These are phyloP conservation scores for Aegilops sharonensis DNA, from an alignment of 176 grass and related monocot species.

Conservation along the genomic window DNA sequence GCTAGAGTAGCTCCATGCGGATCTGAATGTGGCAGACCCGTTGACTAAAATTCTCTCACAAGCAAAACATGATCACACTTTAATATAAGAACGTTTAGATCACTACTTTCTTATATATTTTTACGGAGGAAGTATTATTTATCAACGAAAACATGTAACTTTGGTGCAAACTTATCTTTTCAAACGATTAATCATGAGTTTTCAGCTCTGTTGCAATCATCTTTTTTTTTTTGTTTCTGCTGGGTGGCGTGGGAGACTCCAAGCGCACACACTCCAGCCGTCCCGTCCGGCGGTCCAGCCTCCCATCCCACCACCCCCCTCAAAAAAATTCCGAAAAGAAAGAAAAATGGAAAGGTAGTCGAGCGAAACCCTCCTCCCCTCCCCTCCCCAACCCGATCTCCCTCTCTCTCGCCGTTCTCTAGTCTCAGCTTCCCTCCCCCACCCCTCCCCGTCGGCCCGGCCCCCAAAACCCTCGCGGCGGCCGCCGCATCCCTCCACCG, in stretches of 20 bases:
- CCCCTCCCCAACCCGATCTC: slow-evolving; percentile 41
- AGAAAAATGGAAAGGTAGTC: not conserved
- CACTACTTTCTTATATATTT: no score
- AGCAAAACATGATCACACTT: no score
- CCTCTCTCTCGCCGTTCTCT: slow-evolving; percentile 28
- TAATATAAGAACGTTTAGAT: no score
- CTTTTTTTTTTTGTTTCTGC: not conserved
- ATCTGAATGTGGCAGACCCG: no score
- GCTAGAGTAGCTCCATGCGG: no score
- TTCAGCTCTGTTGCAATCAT: not conserved
- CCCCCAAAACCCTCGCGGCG: slow-evolving; percentile 36
- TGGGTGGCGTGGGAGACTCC: not conserved
- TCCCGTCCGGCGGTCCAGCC: not conserved
- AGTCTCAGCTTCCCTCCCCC: not conserved
- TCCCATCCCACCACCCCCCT: not conserved
- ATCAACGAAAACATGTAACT: no score
- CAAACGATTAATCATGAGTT: no score
- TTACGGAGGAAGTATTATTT: no score
- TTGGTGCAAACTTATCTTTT: no score
- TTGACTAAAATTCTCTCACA: no score
- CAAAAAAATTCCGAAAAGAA: not conserved
- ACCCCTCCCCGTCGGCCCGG: slow-evolving; percentile 23
- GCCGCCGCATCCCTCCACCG: not conserved
- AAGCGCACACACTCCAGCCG: not conserved
- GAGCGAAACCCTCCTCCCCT: slow-evolving; percentile 39